phyloP scores from a whole-genome alignment of 2,329 filamentous ascomycete species.

The Paecilomyces formosus region DNA sequence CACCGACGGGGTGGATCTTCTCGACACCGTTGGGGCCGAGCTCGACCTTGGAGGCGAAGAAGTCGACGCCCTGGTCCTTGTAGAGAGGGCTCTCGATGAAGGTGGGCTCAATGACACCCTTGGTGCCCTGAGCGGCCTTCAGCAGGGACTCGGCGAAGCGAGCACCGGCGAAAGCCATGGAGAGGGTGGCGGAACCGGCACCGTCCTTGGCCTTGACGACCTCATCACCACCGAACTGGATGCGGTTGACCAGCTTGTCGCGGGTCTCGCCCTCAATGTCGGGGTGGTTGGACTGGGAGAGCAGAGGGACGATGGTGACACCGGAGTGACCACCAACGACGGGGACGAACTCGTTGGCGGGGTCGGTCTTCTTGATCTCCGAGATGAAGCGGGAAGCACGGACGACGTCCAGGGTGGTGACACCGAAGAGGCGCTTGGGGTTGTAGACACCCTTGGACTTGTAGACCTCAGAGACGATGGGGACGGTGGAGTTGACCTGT shows the following conservation, averaged over 20 bases:
- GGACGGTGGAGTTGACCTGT: slow-evolving; percentile 94
- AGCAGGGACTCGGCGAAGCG: slow-evolving; percentile 84
- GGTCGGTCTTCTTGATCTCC: slow-evolving; percentile 85
- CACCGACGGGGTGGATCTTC: slow-evolving; percentile 83
- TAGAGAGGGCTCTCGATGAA: slow-evolving; percentile 96
- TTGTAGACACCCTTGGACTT: slow-evolving; percentile 95
- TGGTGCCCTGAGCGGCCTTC: slow-evolving; percentile 86
- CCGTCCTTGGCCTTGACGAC: slow-evolving; percentile 99
- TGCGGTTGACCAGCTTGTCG: slow-evolving; percentile 77
- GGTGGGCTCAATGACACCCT: slow-evolving; percentile 89
- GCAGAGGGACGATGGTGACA: slow-evolving; percentile 95
- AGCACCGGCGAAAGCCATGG: slow-evolving; percentile 94
- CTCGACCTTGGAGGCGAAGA: slow-evolving; percentile 94
- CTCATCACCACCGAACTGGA: slow-evolving; percentile 98
- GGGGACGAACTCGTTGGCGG: slow-evolving; percentile 85
- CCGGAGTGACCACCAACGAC: slow-evolving; percentile 96
- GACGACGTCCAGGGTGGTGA: slow-evolving; percentile 98
- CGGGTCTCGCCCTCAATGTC: slow-evolving; percentile 70
- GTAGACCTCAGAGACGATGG: slow-evolving; percentile 95
- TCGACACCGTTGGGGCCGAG: slow-evolving; percentile 93
- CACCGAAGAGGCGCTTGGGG: slow-evolving; percentile 97
- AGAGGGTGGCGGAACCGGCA: slow-evolving; percentile 92
- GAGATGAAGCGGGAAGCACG: slow-evolving; percentile 97
- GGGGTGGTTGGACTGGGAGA: slow-evolving; percentile 86
- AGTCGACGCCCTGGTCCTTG: slow-evolving; percentile 97